Evolutionary conservation across 2,329 filamentous ascomycete species (phyloP).

Genomic region (Fusarium sp.): DNA sequence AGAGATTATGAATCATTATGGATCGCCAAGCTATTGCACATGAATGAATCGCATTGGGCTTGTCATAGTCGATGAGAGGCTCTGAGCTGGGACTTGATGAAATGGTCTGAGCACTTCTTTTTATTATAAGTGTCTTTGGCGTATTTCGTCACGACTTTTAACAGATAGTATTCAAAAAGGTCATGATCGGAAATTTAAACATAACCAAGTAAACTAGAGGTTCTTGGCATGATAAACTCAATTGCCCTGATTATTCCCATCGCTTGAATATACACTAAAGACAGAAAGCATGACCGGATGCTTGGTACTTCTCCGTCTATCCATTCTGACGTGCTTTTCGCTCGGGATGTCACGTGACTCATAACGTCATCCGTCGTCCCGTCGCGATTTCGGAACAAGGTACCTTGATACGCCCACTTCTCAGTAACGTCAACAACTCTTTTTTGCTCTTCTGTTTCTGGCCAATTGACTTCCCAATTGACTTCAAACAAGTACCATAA

Average conservation of each 20-base stretch:
- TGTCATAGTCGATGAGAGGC: background rate
- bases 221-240: background rate
- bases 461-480: slow-evolving; percentile 45
- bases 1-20: background rate
- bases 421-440: slow-evolving; percentile 21
- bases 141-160: background rate
- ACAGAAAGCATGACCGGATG: background rate
- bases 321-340: background rate
- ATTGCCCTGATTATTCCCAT: background rate
- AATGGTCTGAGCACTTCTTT: background rate
- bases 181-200: background rate
- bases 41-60: background rate
- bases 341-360: slow-evolving; percentile 36
- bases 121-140: no score
- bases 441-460: slow-evolving; percentile 14
- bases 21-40: background rate
- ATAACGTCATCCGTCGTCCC: slow-evolving; percentile 36
- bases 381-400: slow-evolving; percentile 25
- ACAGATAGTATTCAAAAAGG: background rate
- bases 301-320: background rate
- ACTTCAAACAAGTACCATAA: slow-evolving; percentile 28
- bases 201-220: background rate
- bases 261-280: background rate
- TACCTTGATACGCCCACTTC: slow-evolving; percentile 31
- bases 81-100: background rate